Evolutionary conservation across 768 basidiomycete species (phyloP), one percentile per base, ranked within the genome.

Genomic region (Kwoniella bestiolae): DNA sequence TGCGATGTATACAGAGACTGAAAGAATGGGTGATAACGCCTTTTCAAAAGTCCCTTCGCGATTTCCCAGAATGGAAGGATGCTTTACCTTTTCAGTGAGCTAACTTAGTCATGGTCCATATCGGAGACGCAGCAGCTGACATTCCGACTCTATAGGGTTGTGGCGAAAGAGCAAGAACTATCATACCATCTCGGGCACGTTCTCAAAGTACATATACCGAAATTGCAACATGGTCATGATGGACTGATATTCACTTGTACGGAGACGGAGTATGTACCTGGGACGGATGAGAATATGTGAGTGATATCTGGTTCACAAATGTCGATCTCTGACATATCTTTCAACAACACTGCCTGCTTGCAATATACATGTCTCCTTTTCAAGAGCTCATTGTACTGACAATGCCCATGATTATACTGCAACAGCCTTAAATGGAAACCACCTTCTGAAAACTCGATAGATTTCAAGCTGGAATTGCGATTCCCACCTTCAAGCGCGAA

Each of bases 341-440:
- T n/a, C n/a, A n/a, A n/a, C n/a, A n/a, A n/a, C n/a, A n/a, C n/a
- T n/a, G n/a, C n/a, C n/a, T n/a, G n/a, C n/a, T n/a, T n/a, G n/a
- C n/a, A n/a, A n/a, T n/a, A n/a, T n/a, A n/a, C n/a, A n/a, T n/a
- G n/a, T n/a, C n/a, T n/a, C n/a, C n/a, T n/a, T n/a, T n/a, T n/a
- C n/a, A n/a, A n/a, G n/a, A n/a, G n/a, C n/a, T n/a, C n/a, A n/a
- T n/a, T n/a, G n/a, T n/a, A n/a, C n/a, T n/a, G n/a, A n/a, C n/a
- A n/a, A n/a, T n/a, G n/a, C n/a, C n/a, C n/a, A n/a, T n/a, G n/a
- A n/a, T 47, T 9, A 21, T 21, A 5, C 46, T 9, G 12, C 14
- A 4, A 53, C 72, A 98, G 95, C 68, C 81, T 99, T 76, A 99
- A 99, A 82, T 99, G 96, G 96, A 99, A 99, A 81, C 94, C 94